Evolutionary conservation across 2,329 filamentous ascomycete species (phyloP).

Genomic region (Raffaelea deltoideospora): DNA sequence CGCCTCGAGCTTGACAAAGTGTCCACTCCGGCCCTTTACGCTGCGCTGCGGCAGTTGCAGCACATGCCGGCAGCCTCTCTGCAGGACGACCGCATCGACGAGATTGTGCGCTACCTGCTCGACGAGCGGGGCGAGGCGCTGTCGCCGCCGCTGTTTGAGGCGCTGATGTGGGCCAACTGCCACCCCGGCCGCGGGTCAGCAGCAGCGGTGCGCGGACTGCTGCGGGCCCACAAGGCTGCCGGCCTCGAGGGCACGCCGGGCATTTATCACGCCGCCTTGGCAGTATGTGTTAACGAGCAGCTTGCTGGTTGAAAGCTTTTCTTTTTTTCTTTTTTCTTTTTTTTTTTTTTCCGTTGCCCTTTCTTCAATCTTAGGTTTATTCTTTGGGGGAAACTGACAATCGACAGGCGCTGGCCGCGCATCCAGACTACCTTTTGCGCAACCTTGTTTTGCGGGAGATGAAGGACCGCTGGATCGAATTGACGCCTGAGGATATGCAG

Average conservation of each 20-base stretch:
- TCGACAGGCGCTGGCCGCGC: conserved; percentile 53
- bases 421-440: conserved; percentile 71
- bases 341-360: background rate
- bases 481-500: conserved; percentile 47
- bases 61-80: conserved; percentile 21
- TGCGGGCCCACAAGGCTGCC: conserved; percentile 54
- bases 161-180: conserved; percentile 58
- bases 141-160: conserved; percentile 51
- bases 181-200: conserved; percentile 54
- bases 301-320: background rate
- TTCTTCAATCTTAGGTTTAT: too few relatives aligned
- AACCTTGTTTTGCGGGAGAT: conserved; percentile 57
- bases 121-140: conserved; percentile 36
- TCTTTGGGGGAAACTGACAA: too few relatives aligned
- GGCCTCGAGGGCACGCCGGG: conserved; percentile 47
- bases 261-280: conserved; percentile 58
- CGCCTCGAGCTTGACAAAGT: conserved; percentile 3
- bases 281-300: conserved; percentile 25
- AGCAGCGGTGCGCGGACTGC: conserved; percentile 42
- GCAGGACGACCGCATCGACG: conserved; percentile 18
- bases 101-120: conserved; percentile 43
- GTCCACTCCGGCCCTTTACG: conserved; percentile 11
- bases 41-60: conserved; percentile 26
- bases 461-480: conserved; percentile 54
- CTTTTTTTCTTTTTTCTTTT: background rate